phyloP scores from a whole-genome alignment of 2,329 filamentous ascomycete genomes.

The Apiospora aurea region DNA sequence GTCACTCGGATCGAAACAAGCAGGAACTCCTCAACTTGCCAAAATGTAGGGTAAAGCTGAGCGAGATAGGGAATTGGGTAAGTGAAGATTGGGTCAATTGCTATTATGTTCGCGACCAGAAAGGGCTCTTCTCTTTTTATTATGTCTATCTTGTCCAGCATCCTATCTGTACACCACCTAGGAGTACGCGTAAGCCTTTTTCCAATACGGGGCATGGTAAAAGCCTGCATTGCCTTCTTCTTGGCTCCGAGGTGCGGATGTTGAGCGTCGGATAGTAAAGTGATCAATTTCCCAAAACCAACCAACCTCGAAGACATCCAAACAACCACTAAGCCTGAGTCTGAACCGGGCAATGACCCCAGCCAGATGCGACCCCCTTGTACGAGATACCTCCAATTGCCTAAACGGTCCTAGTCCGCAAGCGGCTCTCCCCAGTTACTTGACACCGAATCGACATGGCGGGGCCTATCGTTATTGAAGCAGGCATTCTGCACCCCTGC shows the following conservation, averaged over 20 bases:
- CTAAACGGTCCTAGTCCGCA: not conserved
- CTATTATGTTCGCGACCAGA: not conserved
- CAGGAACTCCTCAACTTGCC: not conserved
- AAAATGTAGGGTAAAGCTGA: not conserved
- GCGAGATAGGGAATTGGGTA: not conserved
- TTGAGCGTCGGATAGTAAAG: not conserved
- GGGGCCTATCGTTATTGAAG: not conserved
- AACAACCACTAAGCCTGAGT: not conserved
- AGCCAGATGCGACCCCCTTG: not conserved
- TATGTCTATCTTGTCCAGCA: not conserved
- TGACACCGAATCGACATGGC: not conserved
- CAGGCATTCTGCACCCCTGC: not conserved
- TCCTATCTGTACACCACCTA: not conserved
- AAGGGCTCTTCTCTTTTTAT: not conserved
- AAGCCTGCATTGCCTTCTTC: not conserved
- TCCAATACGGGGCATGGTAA: not conserved
- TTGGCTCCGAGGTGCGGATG: not conserved
- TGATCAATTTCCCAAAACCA: not conserved
- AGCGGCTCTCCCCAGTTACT: no score
- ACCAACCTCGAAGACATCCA: not conserved
- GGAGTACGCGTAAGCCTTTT: not conserved
- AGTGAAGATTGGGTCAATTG: not conserved
- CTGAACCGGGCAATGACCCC: not conserved
- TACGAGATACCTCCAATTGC: slow-evolving; percentile 3
- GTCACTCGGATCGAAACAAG: not conserved